Evolutionary conservation across 1,139 yeast genomes (phyloP).

Genomic region (Suhomyces chickasaworum): DNA sequence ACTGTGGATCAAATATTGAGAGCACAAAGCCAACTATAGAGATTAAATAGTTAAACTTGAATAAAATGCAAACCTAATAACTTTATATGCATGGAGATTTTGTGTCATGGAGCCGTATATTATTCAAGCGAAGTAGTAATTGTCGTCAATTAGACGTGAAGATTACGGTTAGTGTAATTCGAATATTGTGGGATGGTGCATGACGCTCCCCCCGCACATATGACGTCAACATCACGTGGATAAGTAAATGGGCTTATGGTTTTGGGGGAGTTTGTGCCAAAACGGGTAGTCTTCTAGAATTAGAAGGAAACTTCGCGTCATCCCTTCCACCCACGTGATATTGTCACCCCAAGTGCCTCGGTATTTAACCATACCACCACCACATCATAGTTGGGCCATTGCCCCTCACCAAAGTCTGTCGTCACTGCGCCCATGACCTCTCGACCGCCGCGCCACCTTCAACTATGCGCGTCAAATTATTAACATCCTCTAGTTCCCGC

Average conservation of each 20-base stretch:
- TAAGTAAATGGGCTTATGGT: neutral
- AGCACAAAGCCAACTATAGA: neutral
- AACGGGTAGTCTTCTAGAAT: slow-evolving; percentile 9
- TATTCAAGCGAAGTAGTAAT: neutral
- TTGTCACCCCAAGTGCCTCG: neutral
- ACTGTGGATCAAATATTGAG: slow-evolving; percentile 45
- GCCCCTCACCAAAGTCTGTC: neutral
- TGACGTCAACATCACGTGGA: neutral
- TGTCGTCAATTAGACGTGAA: neutral
- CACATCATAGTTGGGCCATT: neutral
- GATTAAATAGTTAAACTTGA: neutral
- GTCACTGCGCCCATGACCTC: slow-evolving; percentile 3
- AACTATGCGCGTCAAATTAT: slow-evolving; percentile 1
- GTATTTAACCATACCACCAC: neutral
- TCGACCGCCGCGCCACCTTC: neutral
- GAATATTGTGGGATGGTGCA: neutral
- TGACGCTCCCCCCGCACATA: neutral
- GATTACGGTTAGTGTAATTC: neutral
- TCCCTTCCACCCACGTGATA: slow-evolving; percentile 2
- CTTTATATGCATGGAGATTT: neutral
- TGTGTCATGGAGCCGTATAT: neutral
- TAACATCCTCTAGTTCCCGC: slow-evolving; percentile 3
- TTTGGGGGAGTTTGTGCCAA: neutral
- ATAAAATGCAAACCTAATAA: neutral
- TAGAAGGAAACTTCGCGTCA: neutral